These are phyloP conservation scores for Aspergillus luchuensis DNA, from an alignment of 2,329 filamentous ascomycete species.

Conservation along the genomic window DNA sequence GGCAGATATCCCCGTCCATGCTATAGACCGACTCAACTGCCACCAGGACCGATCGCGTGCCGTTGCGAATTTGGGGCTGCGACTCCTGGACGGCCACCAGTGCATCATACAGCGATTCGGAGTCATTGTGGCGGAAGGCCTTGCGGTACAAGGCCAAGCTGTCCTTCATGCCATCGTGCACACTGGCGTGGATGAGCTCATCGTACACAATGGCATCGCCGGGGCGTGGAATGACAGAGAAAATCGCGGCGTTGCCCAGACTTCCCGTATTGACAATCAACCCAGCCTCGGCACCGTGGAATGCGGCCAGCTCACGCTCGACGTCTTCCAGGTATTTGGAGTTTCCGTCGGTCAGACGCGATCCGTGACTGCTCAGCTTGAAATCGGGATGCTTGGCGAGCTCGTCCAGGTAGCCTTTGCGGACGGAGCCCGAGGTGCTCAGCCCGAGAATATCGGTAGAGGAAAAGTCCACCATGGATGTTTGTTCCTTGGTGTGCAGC, in stretches of 20 bases:
- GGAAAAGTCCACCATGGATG: constrained; percentile 9
- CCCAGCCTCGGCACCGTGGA: constrained; percentile 54
- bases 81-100: not conserved
- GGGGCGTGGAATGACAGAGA: constrained; percentile 53
- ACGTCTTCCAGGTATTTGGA: constrained; percentile 29
- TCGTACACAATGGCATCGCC: constrained; percentile 65
- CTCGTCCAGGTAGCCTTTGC: constrained; percentile 11
- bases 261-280: constrained; percentile 60
- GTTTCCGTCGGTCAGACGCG: constrained; percentile 13
- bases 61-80: constrained; percentile 7
- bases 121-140: constrained; percentile 20
- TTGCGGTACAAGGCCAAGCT: constrained; percentile 49
- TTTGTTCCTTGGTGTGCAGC: not conserved
- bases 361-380: constrained; percentile 7
- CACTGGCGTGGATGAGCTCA: constrained; percentile 68
- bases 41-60: constrained; percentile 38
- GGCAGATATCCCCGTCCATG: constrained; percentile 51
- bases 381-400: constrained; percentile 11
- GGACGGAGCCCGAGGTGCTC: constrained; percentile 1
- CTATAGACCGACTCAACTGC: constrained; percentile 49
- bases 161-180: constrained; percentile 67
- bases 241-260: constrained; percentile 59
- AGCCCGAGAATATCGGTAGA: constrained; percentile 18
- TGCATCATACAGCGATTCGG: not conserved
- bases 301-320: constrained; percentile 54